Evolutionary conservation across 805 yeast species (phyloP), one percentile per base, ranked within the genome.

Genomic region (Wickerhamomyces xylosicus): DNA sequence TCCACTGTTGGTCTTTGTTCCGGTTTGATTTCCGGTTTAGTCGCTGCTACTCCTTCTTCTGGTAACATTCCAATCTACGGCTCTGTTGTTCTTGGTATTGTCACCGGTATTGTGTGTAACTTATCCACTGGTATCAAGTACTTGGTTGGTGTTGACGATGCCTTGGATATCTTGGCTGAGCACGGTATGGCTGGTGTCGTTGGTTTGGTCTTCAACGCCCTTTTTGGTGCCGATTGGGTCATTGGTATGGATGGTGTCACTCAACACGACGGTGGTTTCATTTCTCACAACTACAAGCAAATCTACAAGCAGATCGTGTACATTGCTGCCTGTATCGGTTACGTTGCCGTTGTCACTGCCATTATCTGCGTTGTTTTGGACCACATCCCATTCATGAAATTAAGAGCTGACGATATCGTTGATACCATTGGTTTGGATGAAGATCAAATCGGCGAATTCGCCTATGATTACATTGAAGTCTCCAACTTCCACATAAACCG

Each of bases 381-480:
- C 62, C 71, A 69, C 46, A 79, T 86, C 22, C 98, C 97, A 6
- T 89, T 87, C 14, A 71, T 85, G 51, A 69, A 79, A 37, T 66
- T 92, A 52, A 73, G 97, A 55, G 86, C 86, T 5, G 70, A 76
- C 45, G 94, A 84, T 58, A 79, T 80, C 27, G 95, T 81, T 18
- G 98, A 90, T 60, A 85, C 80, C 46, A 67, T 69, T 25, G 98
- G 98, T 41, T 74, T 89, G 65, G 98, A 90, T 59, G 97, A 89
- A 59, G 95, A 86, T 62, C 96, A 90, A 64, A 85, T 90, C 49
- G 98, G 97, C 37, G 98, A 90, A 63, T 90, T 89, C 63, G 97
- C 97, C n/a, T 90, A 90, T 59, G 97, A 90, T 61, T 90, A 87
- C 57, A 96, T 90, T 41, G 98, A 90, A 66, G 94, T 90, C 13